Conservation (phyloP, 2,329 filamentous ascomycete species). For the Epichloe festucae region DNA sequence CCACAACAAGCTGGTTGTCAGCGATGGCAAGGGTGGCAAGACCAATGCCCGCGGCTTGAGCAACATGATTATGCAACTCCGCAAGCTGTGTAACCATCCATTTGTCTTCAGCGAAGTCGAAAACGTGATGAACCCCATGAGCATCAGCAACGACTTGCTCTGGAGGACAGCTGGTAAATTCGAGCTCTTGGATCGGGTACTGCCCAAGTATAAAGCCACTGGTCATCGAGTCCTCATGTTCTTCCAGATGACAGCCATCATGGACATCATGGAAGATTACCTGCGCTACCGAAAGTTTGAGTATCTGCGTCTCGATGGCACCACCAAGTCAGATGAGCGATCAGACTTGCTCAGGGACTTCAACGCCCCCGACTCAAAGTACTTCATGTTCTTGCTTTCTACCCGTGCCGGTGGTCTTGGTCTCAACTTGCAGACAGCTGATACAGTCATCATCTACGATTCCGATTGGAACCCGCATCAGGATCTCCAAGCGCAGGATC, state of each 20-base stretch:
- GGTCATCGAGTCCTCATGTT: slow-evolving; percentile 98
- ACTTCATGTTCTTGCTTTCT: slow-evolving; percentile 97
- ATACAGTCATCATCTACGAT: slow-evolving; percentile 99
- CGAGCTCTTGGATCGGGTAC: slow-evolving; percentile 78
- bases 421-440: slow-evolving; percentile 91
- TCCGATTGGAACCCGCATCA: slow-evolving; percentile 99
- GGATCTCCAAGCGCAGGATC: slow-evolving; percentile 97
- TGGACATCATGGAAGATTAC: slow-evolving; percentile 99
- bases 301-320: slow-evolving; percentile 89
- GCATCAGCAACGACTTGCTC: slow-evolving; percentile 78
- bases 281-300: slow-evolving; percentile 69
- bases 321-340: slow-evolving; percentile 93
- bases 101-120: slow-evolving; percentile 98
- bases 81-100: slow-evolving; percentile 97
- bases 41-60: slow-evolving; percentile 86
- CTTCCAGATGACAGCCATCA: slow-evolving; percentile 99
- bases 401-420: slow-evolving; percentile 96
- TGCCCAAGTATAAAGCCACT: slow-evolving; percentile 85
- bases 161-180: slow-evolving; percentile 98
- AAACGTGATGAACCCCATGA: slow-evolving; percentile 90
- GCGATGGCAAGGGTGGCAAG: slow-evolving; percentile 91
- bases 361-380: slow-evolving; percentile 80
- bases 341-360: slow-evolving; percentile 81
- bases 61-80: slow-evolving; percentile 99
- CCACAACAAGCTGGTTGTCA: slow-evolving; percentile 87